Evolutionary conservation across 2,329 filamentous ascomycete species (phyloP).

Genomic region (Bipolaris bicolor): DNA sequence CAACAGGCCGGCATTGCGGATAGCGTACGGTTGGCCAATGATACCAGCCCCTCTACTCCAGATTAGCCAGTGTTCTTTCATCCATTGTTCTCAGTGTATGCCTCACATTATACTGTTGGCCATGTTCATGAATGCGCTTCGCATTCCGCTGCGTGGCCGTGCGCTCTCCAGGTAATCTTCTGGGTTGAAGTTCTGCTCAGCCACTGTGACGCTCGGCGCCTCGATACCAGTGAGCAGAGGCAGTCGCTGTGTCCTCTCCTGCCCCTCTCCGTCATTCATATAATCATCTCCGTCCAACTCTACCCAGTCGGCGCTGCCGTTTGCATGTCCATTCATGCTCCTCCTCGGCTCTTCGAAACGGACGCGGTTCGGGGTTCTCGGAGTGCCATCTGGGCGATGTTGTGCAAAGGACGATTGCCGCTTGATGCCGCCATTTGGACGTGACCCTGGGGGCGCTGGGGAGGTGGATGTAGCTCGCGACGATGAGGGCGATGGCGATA

Average conservation of each 20-base stretch:
- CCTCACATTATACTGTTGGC: constrained; percentile 89
- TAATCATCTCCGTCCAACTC: constrained; percentile 68
- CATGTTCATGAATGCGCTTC: constrained; percentile 99
- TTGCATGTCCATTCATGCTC: constrained; percentile 44
- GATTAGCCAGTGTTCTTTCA: constrained; percentile 19
- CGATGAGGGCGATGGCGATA: constrained; percentile 36
- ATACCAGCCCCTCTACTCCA: constrained; percentile 64
- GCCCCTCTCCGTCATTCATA: constrained; percentile 49
- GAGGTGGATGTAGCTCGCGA: constrained; percentile 41
- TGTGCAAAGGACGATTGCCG: constrained; percentile 56
- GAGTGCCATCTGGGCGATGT: constrained; percentile 56
- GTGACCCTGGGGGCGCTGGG: constrained; percentile 33
- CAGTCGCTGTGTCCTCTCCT: constrained; percentile 58
- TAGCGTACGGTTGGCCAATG: constrained; percentile 89
- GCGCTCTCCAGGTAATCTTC: constrained; percentile 66
- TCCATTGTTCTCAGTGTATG: rapidly evolving
- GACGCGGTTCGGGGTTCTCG: constrained; percentile 73
- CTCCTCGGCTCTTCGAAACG: constrained; percentile 65
- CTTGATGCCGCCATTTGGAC: constrained; percentile 36
- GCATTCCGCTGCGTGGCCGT: constrained; percentile 82
- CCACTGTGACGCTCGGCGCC: constrained; percentile 78
- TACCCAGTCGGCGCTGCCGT: constrained; percentile 51
- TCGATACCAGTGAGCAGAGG: constrained; percentile 84
- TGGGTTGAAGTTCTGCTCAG: constrained; percentile 60
- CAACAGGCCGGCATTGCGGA: constrained; percentile 85